Conservation (phyloP, 2,329 filamentous ascomycete species). For the Neonectria faginata region DNA sequence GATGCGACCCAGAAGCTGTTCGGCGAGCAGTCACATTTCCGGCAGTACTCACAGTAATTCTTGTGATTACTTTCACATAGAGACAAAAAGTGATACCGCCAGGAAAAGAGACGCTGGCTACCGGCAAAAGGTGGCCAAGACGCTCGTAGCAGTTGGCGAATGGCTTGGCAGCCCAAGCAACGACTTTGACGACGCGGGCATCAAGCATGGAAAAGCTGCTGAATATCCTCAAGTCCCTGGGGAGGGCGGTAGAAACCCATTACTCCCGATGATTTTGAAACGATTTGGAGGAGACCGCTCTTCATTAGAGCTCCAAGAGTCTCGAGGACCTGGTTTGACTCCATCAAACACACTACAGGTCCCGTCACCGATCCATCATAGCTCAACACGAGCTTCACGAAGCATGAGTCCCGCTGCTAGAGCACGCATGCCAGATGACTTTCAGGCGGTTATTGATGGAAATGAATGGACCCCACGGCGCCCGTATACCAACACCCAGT, state of each 20-base stretch:
- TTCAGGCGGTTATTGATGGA: neutral
- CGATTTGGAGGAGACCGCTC: neutral
- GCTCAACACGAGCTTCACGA: neutral
- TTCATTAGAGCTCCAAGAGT: neutral
- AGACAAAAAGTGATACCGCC: neutral
- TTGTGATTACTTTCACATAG: neutral
- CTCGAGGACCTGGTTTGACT: neutral
- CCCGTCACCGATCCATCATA: neutral
- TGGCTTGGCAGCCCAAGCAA: conserved; percentile 61
- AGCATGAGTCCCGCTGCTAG: neutral
- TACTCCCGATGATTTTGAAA: neutral
- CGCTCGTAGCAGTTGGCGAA: conserved; percentile 57
- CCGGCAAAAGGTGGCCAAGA: conserved; percentile 57
- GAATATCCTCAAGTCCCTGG: conserved; percentile 69
- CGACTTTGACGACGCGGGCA: conserved; percentile 61
- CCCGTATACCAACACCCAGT: neutral
- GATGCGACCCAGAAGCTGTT: neutral
- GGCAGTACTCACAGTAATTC: neutral
- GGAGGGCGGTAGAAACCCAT: conserved; percentile 48
- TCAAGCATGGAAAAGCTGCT: conserved; percentile 58
- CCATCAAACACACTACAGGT: neutral
- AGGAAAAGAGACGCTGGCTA: conserved; percentile 42
- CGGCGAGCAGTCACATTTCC: neutral
- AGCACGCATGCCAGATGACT: neutral
- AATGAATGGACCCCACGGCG: neutral